A percentile compares a stretch with the other conserved stretches of the same genome.
Evolutionary conservation across 768 basidiomycete genomes (phyloP).

Genomic region (Harrya chromipes): DNA sequence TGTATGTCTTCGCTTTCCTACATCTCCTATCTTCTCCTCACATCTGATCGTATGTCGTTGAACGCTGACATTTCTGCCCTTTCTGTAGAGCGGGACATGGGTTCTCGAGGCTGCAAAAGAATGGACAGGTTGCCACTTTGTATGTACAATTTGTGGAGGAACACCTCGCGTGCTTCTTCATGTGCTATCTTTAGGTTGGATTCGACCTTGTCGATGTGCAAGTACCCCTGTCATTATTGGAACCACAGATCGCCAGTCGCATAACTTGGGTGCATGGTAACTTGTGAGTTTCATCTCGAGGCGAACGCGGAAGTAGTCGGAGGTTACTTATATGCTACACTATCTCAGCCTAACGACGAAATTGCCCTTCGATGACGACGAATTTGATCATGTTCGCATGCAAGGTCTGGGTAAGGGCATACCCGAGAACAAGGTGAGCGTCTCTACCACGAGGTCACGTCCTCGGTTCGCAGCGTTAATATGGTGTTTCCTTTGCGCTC

Average conservation of each 20-base stretch:
- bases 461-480: slow-evolving; percentile 3
- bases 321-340: background rate
- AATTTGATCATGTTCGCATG: slow-evolving; percentile 81
- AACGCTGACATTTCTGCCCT: slow-evolving; percentile 1
- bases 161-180: background rate
- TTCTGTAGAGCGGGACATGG: slow-evolving; percentile 61
- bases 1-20: slow-evolving; percentile 39
- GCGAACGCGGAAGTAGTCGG: background rate
- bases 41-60: background rate
- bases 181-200: slow-evolving; percentile 50
- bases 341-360: slow-evolving; percentile 61
- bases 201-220: slow-evolving; percentile 79
- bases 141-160: slow-evolving; percentile 33
- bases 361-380: slow-evolving; percentile 78
- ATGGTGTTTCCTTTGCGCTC: background rate
- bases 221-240: slow-evolving; percentile 51
- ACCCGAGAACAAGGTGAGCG: slow-evolving; percentile 66
- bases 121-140: slow-evolving; percentile 65
- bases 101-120: slow-evolving; percentile 68
- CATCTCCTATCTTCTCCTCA: background rate
- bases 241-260: slow-evolving; percentile 49
- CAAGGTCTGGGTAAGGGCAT: slow-evolving; percentile 61
- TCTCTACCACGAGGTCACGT: background rate
- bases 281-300: slow-evolving; percentile 48
- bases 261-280: slow-evolving; percentile 76